These are phyloP conservation scores for Polychaeton citri DNA, from an alignment of 2,329 filamentous ascomycete species.

Conservation along the genomic window DNA sequence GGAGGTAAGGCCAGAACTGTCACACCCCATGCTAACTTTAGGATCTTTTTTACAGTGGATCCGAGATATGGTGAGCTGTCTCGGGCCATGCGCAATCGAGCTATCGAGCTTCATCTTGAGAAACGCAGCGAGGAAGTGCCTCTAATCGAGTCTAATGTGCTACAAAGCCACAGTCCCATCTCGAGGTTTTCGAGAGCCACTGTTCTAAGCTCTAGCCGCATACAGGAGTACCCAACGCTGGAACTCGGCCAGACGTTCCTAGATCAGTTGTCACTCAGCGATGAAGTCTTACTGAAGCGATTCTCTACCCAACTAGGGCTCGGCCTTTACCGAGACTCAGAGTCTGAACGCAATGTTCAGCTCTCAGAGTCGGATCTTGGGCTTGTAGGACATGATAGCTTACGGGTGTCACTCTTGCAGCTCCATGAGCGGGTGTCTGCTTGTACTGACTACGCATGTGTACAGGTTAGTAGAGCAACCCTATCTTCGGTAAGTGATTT, in stretches of 20 bases:
- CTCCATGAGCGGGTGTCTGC: conserved; percentile 18
- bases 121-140: conserved; percentile 1
- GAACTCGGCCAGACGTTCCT: background rate
- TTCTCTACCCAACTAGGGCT: background rate
- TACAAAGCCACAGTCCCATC: background rate
- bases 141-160: background rate
- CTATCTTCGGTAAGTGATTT: conserved; percentile 15
- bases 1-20: conserved; percentile 64
- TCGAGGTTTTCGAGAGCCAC: background rate
- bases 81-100: conserved; percentile 89
- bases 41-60: conserved; percentile 89
- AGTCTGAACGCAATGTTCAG: background rate
- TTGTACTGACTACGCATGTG: conserved; percentile 24
- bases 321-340: background rate
- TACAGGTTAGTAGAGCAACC: conserved; percentile 21
- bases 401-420: background rate
- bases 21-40: conserved; percentile 70
- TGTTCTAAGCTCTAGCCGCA: background rate
- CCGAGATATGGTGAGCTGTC: conserved; percentile 86
- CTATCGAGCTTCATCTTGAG: conserved; percentile 69
- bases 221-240: background rate
- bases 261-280: background rate
- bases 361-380: background rate
- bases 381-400: background rate
- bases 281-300: background rate